Evolutionary conservation across 192 early-diverging fungal genomes (phyloP), one percentile per base, ranked within the genome.

Genomic region (Coemansia sp.): DNA sequence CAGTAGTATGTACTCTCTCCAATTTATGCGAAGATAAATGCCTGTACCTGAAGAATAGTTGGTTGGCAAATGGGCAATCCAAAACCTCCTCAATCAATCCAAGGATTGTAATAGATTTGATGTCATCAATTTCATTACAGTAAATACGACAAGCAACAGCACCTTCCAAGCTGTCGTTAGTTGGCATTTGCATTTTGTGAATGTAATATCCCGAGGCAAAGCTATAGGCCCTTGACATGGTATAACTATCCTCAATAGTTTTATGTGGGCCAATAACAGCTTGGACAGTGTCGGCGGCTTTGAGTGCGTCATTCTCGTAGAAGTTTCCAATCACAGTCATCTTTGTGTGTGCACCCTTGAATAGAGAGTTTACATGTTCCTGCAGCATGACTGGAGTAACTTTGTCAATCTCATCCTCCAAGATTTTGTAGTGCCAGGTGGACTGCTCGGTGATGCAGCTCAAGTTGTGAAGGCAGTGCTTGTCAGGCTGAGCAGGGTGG

Each of bases 181-280:
- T 35, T 27, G 42, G 26, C 18, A 57, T 9, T 11, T 36, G n/a
- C 9, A 57, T 46, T 1, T 29, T 23, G n/a, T 51, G 22, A 10
- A 21, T 5, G 27, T 51, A 57, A 70, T 21, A 65, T n/a, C 87
- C 89, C 43, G 88, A 87, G 21, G 94, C 94, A 8, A 88, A 77
- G 78, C 81, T 85, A 52, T 90, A 98, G 0, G 74, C 85, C 53
- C 91, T 87, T 58, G 93, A 90, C 48, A 86, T 86, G 62, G 90
- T 93, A 57, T 88, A 84, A 92, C 92, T 94, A 52, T 95, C 43
- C 7, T 90, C 82, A 27, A 51, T 26, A 7, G 6, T 41, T 13
- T 68, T 41, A 0, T 37, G 48, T 6, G 25, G 45, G 30, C 37
- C 34, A 13, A 72, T 29, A 15, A 65, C 32, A 27, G 31, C 23